These are phyloP conservation scores for Cicer pinnatifidum DNA, from an alignment of 306 rosid species.

Conservation along the genomic window DNA sequence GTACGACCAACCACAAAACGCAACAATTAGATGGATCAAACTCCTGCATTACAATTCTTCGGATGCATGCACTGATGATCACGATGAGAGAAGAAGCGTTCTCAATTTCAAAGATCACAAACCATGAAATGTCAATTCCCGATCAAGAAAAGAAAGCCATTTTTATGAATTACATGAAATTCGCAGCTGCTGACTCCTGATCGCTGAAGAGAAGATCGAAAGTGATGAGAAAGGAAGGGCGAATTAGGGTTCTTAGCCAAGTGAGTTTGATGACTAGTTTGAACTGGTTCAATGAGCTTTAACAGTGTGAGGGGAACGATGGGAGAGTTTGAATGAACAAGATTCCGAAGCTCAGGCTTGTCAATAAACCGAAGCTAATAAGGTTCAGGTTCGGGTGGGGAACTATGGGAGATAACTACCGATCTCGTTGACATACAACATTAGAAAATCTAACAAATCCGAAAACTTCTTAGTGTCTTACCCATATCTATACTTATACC, in stretches of 20 bases:
- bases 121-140: constrained; percentile 6
- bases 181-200: constrained; percentile 27
- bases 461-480: too few relatives aligned
- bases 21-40: constrained; percentile 59
- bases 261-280: constrained; percentile 25
- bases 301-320: constrained; percentile 25
- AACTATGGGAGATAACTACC: not conserved
- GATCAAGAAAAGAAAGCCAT: constrained; percentile 10
- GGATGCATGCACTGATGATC: constrained; percentile 53
- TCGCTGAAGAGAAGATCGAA: constrained; percentile 28
- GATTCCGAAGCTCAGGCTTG: constrained; percentile 54
- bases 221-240: not conserved
- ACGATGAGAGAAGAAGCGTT: constrained; percentile 38
- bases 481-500: too few relatives aligned
- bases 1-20: constrained; percentile 53
- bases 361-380: constrained; percentile 25
- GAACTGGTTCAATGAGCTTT: constrained; percentile 44
- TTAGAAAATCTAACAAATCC: too few relatives aligned
- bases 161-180: constrained; percentile 31
- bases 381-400: constrained; percentile 31
- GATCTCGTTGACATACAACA: not conserved
- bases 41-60: constrained; percentile 52
- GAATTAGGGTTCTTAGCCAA: constrained; percentile 35
- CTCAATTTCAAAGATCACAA: constrained; percentile 42
- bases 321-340: constrained; percentile 35